A percentile compares a stretch with the other conserved stretches of the same genome.
Evolutionary conservation across 2,329 filamentous ascomycete species (phyloP).

Genomic region (Coccinonectria pachysandricola): DNA sequence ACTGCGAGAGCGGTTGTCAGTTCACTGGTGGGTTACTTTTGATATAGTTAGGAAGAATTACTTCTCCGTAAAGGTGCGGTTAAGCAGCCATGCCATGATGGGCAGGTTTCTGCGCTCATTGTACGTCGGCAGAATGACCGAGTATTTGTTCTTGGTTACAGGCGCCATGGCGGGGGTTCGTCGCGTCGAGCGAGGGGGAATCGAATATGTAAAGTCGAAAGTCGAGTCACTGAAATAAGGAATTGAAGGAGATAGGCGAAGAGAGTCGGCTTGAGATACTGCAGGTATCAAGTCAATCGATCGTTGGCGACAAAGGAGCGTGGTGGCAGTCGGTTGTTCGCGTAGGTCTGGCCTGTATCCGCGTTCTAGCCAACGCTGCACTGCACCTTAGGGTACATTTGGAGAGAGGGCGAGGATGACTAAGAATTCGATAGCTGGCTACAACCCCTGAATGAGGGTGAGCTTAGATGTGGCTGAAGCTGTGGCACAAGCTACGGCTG

Average conservation of each 20-base stretch:
- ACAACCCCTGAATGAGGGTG: conserved; percentile 12
- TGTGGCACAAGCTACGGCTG: conserved; percentile 1
- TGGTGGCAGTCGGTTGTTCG: conserved; percentile 14
- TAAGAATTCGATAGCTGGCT: conserved; percentile 10
- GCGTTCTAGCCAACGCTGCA: no score
- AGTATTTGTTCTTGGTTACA: conserved; percentile 64
- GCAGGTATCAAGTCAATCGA: conserved; percentile 1
- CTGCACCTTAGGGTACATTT: no score
- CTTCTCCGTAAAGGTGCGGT: conserved; percentile 84
- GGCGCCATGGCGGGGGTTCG: conserved; percentile 35
- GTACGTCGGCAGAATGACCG: conserved; percentile 94
- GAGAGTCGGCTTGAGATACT: not conserved
- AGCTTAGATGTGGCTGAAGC: conserved; percentile 9
- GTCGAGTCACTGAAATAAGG: no score
- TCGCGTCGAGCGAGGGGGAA: not conserved
- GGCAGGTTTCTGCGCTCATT: conserved; percentile 97
- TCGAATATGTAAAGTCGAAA: no score
- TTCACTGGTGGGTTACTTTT: not conserved
- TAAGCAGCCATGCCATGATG: conserved; percentile 88
- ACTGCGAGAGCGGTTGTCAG: conserved; percentile 33
- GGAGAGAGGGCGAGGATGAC: conserved; percentile 5
- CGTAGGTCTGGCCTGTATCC: conserved; percentile 12
- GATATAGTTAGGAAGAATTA: conserved; percentile 34
- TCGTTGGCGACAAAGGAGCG: conserved; percentile 15
- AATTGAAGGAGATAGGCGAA: no score